Base-by-base conservation (phyloP, 805 yeast species). In the Blastobotrys terrestris region DNA sequence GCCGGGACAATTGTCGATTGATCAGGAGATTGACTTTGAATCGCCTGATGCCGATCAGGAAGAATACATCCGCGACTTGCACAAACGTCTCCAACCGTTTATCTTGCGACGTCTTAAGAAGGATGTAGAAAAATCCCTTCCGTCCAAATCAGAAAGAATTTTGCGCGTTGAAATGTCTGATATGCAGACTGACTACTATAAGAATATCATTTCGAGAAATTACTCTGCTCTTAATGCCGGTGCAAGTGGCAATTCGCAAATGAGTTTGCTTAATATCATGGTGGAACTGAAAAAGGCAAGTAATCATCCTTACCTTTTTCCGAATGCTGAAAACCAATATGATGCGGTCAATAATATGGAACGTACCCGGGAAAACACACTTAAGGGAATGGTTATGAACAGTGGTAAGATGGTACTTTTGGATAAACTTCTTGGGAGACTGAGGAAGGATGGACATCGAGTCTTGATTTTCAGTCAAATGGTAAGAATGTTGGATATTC, bases 351-450 rank as follows among this genome's bases (percentile, higher is more conserved):
- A 39, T 15, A 49, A 46, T 16, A 31, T 41, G 41, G 78, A 77
- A 43, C 75, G 77, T 41, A 76, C 90, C 1, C 78, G 97, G 55
- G 97, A 92, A 60, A 87, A 83, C 59, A 77, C 86, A 18, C 71
- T 94, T 42, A 81, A 90, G 65, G 99, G 99, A 14, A 73, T 94
- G 74, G 87, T 94, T 58, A 94, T 94, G 99, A 87, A 95, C 15
- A 87, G 96, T 5, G 99, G 99, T 62, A 94, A 94, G 67, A 94
- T 94, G 99, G 99, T 94, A 4, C 75, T 94, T 47, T 73, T 94
- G 49, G 99, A 94, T 70, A 91, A 94, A 67, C 74, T 94, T 41
- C 76, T 94, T 55, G 85, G 88, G 2, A 77, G 96, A 57, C 76
- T 94, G 64, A 80, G 83, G 56, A 85, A 87, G 65, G 99, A 94